phyloP scores from a whole-genome alignment of 768 basidiomycete genomes.

The Lentinula guzmanii region DNA sequence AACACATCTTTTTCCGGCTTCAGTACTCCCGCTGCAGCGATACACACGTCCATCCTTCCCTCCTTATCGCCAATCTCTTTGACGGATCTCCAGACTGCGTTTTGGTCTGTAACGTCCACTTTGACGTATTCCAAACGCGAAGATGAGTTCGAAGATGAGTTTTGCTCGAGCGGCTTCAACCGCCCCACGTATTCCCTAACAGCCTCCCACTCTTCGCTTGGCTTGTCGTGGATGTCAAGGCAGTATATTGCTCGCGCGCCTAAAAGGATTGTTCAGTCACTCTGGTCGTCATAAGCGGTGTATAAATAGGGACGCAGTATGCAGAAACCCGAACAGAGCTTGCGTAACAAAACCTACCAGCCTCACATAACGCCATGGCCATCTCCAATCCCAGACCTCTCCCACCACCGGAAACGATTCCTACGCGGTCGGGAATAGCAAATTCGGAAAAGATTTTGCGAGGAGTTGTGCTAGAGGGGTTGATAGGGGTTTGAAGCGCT shows the following conservation, averaged over 20 bases:
- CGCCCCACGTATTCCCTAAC: conserved; percentile 46
- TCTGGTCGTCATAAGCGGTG: neutral
- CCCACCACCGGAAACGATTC: conserved; percentile 58
- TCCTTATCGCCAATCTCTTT: conserved; percentile 61
- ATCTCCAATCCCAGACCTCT: conserved; percentile 80
- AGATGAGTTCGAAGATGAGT: conserved; percentile 7
- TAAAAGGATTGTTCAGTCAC: neutral
- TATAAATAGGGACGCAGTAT: neutral
- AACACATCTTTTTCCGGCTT: conserved; percentile 55
- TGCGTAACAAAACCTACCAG: conserved; percentile 11
- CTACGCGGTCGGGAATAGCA: conserved; percentile 50
- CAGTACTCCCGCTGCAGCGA: conserved; percentile 75
- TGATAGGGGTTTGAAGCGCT: conserved; percentile 38
- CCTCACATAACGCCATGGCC: conserved; percentile 69
- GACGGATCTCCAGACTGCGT: conserved; percentile 46
- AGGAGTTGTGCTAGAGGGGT: conserved; percentile 19
- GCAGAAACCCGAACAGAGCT: neutral
- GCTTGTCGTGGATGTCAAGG: conserved; percentile 51
- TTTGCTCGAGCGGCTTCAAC: conserved; percentile 24
- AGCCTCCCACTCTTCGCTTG: conserved; percentile 52
- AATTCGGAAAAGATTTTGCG: conserved; percentile 56
- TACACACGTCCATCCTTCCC: conserved; percentile 65
- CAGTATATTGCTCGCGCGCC: conserved; percentile 69
- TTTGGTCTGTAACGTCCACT: conserved; percentile 63
- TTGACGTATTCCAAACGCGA: conserved; percentile 52